Evolutionary conservation across 768 basidiomycete species (phyloP).

Genomic region (Lentinula lateritia): DNA sequence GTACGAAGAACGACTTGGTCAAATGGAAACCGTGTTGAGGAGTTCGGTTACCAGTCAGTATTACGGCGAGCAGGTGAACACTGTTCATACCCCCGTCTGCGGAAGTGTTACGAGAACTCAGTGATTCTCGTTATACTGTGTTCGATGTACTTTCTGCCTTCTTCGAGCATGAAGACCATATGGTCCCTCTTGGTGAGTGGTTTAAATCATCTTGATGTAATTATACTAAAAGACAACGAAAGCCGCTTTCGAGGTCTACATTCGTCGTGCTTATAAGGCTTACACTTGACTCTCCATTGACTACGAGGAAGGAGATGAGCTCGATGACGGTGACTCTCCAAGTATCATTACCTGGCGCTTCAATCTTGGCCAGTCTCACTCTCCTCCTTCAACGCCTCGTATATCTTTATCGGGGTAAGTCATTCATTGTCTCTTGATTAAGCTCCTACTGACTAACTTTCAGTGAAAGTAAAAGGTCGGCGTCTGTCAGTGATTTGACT

Average conservation of each 20-base stretch:
- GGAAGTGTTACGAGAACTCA: constrained; percentile 87
- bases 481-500: constrained; percentile 92
- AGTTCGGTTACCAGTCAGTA: constrained; percentile 80
- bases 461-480: constrained; percentile 70
- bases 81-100: constrained; percentile 61
- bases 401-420: constrained; percentile 42
- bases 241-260: constrained; percentile 95
- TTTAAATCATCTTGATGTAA: not conserved
- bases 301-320: constrained; percentile 86
- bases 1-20: constrained; percentile 86
- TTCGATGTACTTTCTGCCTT: constrained; percentile 96
- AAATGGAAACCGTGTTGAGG: constrained; percentile 93
- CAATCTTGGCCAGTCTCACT: constrained; percentile 86
- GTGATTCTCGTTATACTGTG: constrained; percentile 94
- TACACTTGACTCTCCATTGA: constrained; percentile 90
- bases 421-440: not conserved
- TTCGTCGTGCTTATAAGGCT: constrained; percentile 92
- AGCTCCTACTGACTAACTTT: constrained; percentile 5
- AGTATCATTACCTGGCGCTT: constrained; percentile 90
- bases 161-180: constrained; percentile 82
- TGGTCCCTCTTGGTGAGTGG: constrained; percentile 72
- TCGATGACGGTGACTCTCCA: constrained; percentile 79
- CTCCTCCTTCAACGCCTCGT: constrained; percentile 79
- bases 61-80: constrained; percentile 71
- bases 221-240: constrained; percentile 1